Evolutionary conservation across 73 alveolate genomes (phyloP).

Genomic region (Stentor coeruleus): DNA sequence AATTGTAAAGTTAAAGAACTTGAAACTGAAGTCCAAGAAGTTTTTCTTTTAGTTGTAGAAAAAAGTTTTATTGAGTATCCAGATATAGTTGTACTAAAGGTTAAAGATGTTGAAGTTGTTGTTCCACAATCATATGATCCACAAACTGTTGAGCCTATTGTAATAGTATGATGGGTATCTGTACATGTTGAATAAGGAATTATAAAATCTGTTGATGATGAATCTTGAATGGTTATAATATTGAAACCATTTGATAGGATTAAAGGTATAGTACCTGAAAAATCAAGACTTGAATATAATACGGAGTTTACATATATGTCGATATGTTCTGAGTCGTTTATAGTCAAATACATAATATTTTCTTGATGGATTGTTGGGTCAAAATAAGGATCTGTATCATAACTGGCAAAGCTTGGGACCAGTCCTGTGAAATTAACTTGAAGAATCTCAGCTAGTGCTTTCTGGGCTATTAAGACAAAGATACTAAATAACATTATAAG

Average conservation of each 20-base stretch:
- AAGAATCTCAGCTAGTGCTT: neutral
- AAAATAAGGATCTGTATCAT: neutral
- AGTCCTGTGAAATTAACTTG: neutral
- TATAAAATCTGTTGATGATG: neutral
- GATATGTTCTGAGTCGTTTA: neutral
- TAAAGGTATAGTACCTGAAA: neutral
- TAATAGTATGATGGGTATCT: neutral
- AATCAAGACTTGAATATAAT: neutral
- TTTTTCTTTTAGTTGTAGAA: neutral
- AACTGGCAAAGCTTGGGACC: neutral
- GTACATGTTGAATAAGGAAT: too few relatives aligned
- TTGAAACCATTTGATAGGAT: neutral
- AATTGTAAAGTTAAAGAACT: neutral
- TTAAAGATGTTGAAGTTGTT: neutral
- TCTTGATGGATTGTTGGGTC: neutral
- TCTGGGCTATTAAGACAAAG: too few relatives aligned
- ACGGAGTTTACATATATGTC: neutral
- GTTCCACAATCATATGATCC: slow-evolving; percentile 2
- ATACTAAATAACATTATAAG: too few relatives aligned
- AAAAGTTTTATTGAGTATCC: neutral
- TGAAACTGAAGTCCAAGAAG: neutral
- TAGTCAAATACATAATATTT: neutral
- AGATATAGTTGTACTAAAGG: neutral
- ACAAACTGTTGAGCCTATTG: neutral
- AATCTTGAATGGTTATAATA: neutral